These are phyloP conservation scores for Mycena filopes DNA, from an alignment of 768 basidiomycete genomes.

Conservation along the genomic window DNA sequence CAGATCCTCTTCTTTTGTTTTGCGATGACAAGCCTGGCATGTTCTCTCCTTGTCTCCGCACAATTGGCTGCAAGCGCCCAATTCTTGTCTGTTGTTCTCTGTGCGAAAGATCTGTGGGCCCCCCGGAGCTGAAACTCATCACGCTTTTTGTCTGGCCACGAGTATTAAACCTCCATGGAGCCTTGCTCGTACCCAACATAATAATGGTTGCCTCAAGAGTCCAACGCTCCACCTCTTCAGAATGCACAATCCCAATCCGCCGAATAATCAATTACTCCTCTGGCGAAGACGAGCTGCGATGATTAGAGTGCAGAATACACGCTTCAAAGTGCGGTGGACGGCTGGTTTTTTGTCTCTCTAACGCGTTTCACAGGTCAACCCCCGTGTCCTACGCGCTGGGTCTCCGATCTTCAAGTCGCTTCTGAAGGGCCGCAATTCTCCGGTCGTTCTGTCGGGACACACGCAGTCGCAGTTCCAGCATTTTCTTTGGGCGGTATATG, in stretches of 20 bases:
- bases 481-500: slow-evolving; percentile 51
- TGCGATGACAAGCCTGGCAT: not conserved
- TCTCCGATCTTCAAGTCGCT: slow-evolving; percentile 17
- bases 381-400: slow-evolving; percentile 5
- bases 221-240: slow-evolving; percentile 8
- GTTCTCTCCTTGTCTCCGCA: not conserved
- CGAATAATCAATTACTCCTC: slow-evolving; percentile 12
- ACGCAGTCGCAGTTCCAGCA: slow-evolving; percentile 49
- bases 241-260: slow-evolving; percentile 24
- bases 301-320: slow-evolving; percentile 31
- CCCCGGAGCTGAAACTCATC: not conserved
- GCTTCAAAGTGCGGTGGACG: slow-evolving; percentile 37
- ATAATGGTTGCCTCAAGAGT: slow-evolving; percentile 17
- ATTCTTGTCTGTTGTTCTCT: not conserved
- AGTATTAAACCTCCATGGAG: slow-evolving; percentile 21
- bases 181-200: slow-evolving; percentile 2
- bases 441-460: slow-evolving; percentile 51
- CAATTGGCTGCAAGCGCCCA: slow-evolving; percentile 6
- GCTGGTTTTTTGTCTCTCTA: slow-evolving; percentile 22
- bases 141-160: slow-evolving; percentile 10
- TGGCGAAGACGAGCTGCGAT: slow-evolving; percentile 22
- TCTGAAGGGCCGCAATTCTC: slow-evolving; percentile 37
- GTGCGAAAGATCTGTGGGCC: not conserved
- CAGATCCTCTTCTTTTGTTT: slow-evolving; percentile 14
- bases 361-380: slow-evolving; percentile 32